Conservation (phyloP, 257 asterid genomes). For the Solanum rostratum region DNA sequence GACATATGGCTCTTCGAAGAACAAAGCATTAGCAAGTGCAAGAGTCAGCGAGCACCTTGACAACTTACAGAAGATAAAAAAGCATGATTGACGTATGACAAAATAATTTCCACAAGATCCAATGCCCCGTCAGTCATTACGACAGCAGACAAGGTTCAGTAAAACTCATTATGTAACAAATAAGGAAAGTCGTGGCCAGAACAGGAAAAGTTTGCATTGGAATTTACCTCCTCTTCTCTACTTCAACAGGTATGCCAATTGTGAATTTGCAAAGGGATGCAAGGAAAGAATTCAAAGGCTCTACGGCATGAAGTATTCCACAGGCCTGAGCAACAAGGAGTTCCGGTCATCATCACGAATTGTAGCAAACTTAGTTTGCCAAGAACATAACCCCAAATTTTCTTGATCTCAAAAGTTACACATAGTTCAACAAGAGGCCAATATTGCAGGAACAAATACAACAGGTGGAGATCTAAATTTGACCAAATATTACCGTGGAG, state of each 20-base stretch:
- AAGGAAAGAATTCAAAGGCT: constrained; percentile 91
- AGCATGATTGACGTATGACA: neutral
- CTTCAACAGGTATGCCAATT: constrained; percentile 69
- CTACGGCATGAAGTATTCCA: constrained; percentile 92
- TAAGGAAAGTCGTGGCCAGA: neutral
- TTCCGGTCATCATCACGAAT: constrained; percentile 4
- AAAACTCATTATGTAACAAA: neutral
- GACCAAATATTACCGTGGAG: constrained; percentile 24
- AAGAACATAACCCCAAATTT: constrained; percentile 1
- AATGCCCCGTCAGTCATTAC: neutral
- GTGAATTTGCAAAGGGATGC: constrained; percentile 99
- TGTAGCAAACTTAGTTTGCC: constrained; percentile 1
- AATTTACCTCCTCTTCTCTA: constrained; percentile 71
- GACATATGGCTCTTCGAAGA: neutral
- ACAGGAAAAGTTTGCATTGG: neutral
- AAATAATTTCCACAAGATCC: neutral
- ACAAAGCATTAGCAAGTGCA: neutral
- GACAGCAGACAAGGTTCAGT: neutral
- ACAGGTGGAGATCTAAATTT: neutral
- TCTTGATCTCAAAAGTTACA: neutral
- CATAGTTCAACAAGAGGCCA: neutral
- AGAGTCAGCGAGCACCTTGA: neutral
- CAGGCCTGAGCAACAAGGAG: constrained; percentile 59
- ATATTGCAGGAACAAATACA: neutral
- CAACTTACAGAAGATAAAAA: neutral